These are phyloP conservation scores for Geranium brycei DNA, from an alignment of 345 rosid species.

Conservation along the genomic window DNA sequence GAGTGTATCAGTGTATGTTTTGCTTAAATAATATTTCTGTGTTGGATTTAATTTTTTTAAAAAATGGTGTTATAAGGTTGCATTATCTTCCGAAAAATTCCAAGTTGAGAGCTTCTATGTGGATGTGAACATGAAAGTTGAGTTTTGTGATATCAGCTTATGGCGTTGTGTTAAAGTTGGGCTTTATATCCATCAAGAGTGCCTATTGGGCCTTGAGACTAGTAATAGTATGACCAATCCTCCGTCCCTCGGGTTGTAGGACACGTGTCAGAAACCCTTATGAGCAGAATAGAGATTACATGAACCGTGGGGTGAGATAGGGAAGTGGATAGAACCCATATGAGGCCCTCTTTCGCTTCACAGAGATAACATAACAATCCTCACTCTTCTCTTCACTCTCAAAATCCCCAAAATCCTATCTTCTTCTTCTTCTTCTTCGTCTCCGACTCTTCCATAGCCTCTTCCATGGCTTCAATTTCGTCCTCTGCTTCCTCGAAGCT, in stretches of 20 bases:
- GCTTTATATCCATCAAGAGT: neutral
- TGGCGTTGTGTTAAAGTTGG: neutral
- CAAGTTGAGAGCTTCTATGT: no score
- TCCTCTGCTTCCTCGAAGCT: conserved; percentile 14
- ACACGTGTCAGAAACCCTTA: neutral
- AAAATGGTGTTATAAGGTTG: no score
- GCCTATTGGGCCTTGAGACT: neutral
- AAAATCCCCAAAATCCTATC: neutral
- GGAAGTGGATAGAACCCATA: conserved; percentile 8
- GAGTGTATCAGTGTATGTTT: no score
- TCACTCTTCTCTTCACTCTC: neutral
- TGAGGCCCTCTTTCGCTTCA: conserved; percentile 15
- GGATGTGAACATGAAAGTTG: no score
- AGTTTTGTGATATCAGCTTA: no score
- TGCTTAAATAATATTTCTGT: no score
- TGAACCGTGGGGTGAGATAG: neutral
- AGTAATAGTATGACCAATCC: no score
- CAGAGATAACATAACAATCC: conserved; percentile 1
- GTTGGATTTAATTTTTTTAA: no score
- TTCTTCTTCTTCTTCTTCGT: neutral
- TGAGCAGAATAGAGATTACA: neutral
- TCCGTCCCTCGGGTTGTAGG: neutral
- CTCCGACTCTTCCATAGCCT: neutral
- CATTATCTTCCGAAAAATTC: no score
- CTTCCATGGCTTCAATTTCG: neutral